phyloP scores from a whole-genome alignment of 768 basidiomycete genomes.

The Cantharellus anzutake region DNA sequence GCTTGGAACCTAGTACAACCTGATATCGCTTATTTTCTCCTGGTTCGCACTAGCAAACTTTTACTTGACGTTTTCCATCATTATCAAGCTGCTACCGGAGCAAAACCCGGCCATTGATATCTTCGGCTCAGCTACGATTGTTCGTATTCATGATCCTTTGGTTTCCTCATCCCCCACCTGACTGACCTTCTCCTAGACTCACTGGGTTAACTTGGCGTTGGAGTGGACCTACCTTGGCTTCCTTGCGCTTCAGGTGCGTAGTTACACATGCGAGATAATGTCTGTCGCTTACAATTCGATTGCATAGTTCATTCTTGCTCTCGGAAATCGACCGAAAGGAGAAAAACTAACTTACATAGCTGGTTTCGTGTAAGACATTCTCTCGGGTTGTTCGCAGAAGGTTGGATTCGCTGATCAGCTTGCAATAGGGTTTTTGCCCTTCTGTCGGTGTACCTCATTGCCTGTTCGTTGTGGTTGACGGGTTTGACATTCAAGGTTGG shows the following conservation, averaged over 20 bases:
- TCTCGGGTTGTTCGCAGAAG: background rate
- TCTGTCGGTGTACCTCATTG: slow-evolving; percentile 62
- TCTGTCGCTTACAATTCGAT: background rate
- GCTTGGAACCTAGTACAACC: slow-evolving; percentile 41
- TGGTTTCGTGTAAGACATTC: slow-evolving; percentile 42
- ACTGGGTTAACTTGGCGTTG: slow-evolving; percentile 67
- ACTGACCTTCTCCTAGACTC: slow-evolving; percentile 33
- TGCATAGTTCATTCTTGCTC: slow-evolving; percentile 41
- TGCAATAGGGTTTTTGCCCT: slow-evolving; percentile 64
- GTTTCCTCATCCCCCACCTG: background rate
- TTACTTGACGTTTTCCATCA: slow-evolving; percentile 91
- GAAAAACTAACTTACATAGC: slow-evolving; percentile 52
- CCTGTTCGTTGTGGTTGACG: slow-evolving; percentile 77
- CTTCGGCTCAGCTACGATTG: slow-evolving; percentile 54
- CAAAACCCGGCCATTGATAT: slow-evolving; percentile 25
- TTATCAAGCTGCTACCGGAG: slow-evolving; percentile 65
- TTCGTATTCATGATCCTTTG: slow-evolving; percentile 22
- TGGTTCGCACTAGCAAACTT: slow-evolving; percentile 89
- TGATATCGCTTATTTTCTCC: slow-evolving; percentile 68
- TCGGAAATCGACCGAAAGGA: slow-evolving; percentile 77
- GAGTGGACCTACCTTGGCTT: slow-evolving; percentile 81
- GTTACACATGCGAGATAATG: background rate
- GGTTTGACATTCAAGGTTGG: slow-evolving; percentile 55
- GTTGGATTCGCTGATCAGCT: slow-evolving; percentile 2
- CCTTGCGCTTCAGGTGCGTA: slow-evolving; percentile 49